Conservation (phyloP, 306 rosid species). For the Medicago lupulina region DNA sequence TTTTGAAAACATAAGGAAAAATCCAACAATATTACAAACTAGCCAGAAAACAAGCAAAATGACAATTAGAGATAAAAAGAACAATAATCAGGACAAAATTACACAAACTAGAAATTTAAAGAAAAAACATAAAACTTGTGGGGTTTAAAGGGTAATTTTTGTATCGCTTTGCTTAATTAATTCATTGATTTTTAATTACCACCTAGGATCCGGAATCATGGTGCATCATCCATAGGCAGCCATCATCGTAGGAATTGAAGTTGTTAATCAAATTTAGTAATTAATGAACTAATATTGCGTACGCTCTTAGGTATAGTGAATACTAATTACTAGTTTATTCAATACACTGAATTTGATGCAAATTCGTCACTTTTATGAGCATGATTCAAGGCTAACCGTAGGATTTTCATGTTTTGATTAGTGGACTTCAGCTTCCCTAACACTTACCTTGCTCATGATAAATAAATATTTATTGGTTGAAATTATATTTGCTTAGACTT, state of each 20-base stretch:
- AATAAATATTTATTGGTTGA: not conserved
- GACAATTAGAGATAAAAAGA: slow-evolving; percentile 29
- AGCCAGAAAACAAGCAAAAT: slow-evolving; percentile 40
- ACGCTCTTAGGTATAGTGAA: slow-evolving; percentile 37
- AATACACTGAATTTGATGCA: slow-evolving; percentile 81
- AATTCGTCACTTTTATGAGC: slow-evolving; percentile 58
- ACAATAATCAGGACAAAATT: slow-evolving; percentile 33
- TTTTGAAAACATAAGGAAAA: not conserved
- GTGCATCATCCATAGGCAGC: slow-evolving; percentile 39
- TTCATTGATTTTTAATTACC: slow-evolving; percentile 23
- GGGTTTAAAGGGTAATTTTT: slow-evolving; percentile 46
- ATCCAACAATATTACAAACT: not conserved
- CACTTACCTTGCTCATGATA: slow-evolving; percentile 14
- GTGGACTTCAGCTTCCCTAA: slow-evolving; percentile 41
- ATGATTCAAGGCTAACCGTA: slow-evolving; percentile 55
- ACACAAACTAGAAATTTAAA: slow-evolving; percentile 19
- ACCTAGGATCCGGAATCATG: slow-evolving; percentile 70
- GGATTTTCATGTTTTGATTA: slow-evolving; percentile 40
- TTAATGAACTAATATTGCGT: slow-evolving; percentile 38
- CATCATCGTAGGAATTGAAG: slow-evolving; percentile 41
- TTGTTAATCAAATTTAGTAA: slow-evolving; percentile 36
- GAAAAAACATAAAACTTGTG: not conserved
- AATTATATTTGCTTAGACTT: no score
- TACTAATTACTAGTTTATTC: slow-evolving; percentile 29
- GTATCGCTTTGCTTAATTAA: slow-evolving; percentile 21